Evolutionary conservation across 2,329 filamentous ascomycete species (phyloP), one percentile per base, ranked within the genome.

Genomic region (Aspergillus sojae): DNA sequence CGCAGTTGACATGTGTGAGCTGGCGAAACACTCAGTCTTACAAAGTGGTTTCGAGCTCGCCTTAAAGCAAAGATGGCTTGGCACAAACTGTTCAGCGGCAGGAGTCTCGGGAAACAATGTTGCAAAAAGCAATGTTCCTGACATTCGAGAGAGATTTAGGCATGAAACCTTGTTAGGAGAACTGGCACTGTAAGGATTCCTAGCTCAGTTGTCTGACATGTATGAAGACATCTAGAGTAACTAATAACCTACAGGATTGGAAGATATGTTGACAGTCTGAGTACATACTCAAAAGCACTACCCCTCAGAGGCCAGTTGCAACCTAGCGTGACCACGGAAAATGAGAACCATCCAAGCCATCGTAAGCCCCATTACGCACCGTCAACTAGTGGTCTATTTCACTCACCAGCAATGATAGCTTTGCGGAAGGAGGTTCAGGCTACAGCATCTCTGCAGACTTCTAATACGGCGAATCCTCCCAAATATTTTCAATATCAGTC

Each of bases 1-100:
- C 73, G 91, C 94, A 0, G 94, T 98, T 4, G 95, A 99, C 74
- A 99, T 99, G 95, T 98, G 95, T 75, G 95, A 99, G 80, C 80
- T 99, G 62, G 95, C 95, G 28, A 97, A 97, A 80, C 94, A 98
- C 76, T 97, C 93, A 11, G 95, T 99, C 46, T 88, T 90, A 71
- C 95, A 99, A 77, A 96, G 93, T 75, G 95, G 95, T 7, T 99
- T 96, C 74, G 95, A 99, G 76, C 84, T 91, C 71, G 86, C 89
- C 14, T 84, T 98, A 72, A 99, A 99, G 80, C 89, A 94, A 74
- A 88, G 93, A 77, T 99, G 94, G 94, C 82, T 99, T 5, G 95
- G 95, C 3, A 82, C 85, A 36, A 87, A 91, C 67, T 98, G 90
- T 75, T 84, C 91, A 73, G 81, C 90, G 45, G 91, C 92, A 0